Evolutionary conservation across 192 early-diverging fungal genomes (phyloP), one percentile per base, ranked within the genome.

Genomic region (Podila clonocystis): DNA sequence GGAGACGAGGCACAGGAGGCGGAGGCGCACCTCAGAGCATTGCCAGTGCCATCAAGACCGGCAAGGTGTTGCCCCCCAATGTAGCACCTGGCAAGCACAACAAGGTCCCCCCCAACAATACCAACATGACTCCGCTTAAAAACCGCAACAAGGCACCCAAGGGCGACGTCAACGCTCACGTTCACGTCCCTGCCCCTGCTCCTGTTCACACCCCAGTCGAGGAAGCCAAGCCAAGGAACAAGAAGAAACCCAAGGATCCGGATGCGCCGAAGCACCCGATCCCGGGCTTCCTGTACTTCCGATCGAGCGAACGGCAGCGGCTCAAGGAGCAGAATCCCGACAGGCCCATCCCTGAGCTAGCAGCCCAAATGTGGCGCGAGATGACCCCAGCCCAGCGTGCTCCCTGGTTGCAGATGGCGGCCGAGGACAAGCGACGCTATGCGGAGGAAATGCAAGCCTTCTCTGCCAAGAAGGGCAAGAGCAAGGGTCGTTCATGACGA

Each of bases 221-320:
- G 60, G 87, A 87, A 55, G 79, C 77, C 41, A 78, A 85, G 29
- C 71, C 77, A 41, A 68, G 87, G 24, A 87, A 90, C 30, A 94
- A 92, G 80, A 95, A 92, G 71, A 84, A 83, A 55, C 84, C 84
- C 65, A 91, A 93, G 72, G 90, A 94, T 63, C 93, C 93, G 1
- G 85, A 86, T 74, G 92, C 90, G 1, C 95, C 95, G 57, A 94
- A 94, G 67, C 95, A 96, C 73, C 94, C 95, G 50, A 94, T 95
- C 87, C 94, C 94, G 4, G 93, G 92, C 17, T 96, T 95, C 78
- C 76, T 96, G 50, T 95, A 91, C 72, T 96, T 91, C 69, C 77
- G 93, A 58, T 89, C 87, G 6, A 86, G 89, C 1, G 91, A 92
- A 63, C 85, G 94, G 29, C 90, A 91, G 11, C 62, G 88, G 8